Percentiles rank a stretch among this genome's conserved stretches.
phyloP scores from a whole-genome alignment of 495 filamentous ascomycete species.

The Annulohypoxylon stygium region DNA sequence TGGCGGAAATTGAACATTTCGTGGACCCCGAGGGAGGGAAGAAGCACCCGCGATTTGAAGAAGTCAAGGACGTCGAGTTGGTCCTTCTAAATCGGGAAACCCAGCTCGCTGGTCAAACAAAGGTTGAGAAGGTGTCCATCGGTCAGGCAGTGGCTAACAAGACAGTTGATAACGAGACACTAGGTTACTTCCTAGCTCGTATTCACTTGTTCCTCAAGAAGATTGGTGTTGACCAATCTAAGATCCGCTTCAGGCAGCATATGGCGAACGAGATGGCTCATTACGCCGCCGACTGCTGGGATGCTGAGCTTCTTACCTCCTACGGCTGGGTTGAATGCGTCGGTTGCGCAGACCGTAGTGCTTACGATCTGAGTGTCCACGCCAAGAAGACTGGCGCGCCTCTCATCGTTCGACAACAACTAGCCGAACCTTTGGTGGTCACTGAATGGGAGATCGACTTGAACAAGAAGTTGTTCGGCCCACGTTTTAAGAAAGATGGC shows the following conservation, averaged over 20 bases:
- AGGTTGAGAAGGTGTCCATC: slow-evolving; percentile 66
- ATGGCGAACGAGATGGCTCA: slow-evolving; percentile 82
- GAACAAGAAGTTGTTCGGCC: slow-evolving; percentile 75
- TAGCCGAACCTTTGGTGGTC: slow-evolving; percentile 66
- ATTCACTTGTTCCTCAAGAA: slow-evolving; percentile 73
- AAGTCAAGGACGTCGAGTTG: slow-evolving; percentile 74
- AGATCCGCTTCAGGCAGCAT: slow-evolving; percentile 77
- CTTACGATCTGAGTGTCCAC: slow-evolving; percentile 76
- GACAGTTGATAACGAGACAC: slow-evolving; percentile 76
- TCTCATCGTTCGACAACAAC: slow-evolving; percentile 69
- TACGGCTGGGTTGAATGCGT: slow-evolving; percentile 81
- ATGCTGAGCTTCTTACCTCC: slow-evolving; percentile 73
- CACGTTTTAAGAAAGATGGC: slow-evolving; percentile 73
- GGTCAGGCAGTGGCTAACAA: slow-evolving; percentile 70
- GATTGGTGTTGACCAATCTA: slow-evolving; percentile 71
- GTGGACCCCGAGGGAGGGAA: slow-evolving; percentile 80
- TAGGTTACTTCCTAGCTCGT: slow-evolving; percentile 76
- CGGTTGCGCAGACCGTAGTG: slow-evolving; percentile 76
- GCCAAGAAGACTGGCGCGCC: slow-evolving; percentile 71
- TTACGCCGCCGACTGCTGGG: slow-evolving; percentile 78
- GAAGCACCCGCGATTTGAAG: slow-evolving; percentile 76
- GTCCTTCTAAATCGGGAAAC: slow-evolving; percentile 69
- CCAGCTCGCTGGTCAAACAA: slow-evolving; percentile 71
- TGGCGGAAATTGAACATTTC: slow-evolving; percentile 87
- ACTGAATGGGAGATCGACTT: slow-evolving; percentile 73